These are phyloP conservation scores for Diaporthe australafricana DNA, from an alignment of 2,329 filamentous ascomycete species.

Conservation along the genomic window DNA sequence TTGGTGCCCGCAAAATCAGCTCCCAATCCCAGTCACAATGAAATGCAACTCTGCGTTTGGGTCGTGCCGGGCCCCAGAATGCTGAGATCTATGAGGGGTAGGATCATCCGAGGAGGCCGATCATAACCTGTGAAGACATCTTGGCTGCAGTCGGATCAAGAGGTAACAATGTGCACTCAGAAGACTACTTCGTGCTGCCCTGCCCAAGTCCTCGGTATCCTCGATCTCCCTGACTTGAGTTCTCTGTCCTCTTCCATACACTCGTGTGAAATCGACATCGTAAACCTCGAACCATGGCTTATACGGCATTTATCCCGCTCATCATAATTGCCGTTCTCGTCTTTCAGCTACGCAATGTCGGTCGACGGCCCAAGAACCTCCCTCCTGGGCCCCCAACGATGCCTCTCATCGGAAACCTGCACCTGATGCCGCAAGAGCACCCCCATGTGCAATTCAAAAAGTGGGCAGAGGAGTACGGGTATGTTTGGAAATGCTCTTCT, in stretches of 20 bases:
- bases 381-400: conserved; percentile 64
- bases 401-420: conserved; percentile 63
- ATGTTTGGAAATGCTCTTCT: not conserved
- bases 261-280: not conserved
- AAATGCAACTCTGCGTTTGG: not conserved
- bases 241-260: not conserved
- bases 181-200: not conserved
- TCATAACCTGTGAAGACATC: not conserved
- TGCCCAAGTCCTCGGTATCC: not conserved
- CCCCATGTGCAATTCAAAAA: conserved; percentile 60
- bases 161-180: not conserved
- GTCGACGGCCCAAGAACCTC: conserved; percentile 47
- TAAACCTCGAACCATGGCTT: not conserved
- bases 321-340: not conserved
- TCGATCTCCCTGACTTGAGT: not conserved
- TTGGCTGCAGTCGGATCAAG: conserved; percentile 4
- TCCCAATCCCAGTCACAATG: not conserved
- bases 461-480: conserved; percentile 62
- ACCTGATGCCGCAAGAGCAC: conserved; percentile 57
- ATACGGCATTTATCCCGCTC: not conserved
- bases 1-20: not conserved
- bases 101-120: not conserved
- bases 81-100: not conserved
- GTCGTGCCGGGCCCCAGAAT: not conserved
- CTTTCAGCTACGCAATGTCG: conserved; percentile 38